phyloP scores from a whole-genome alignment of 2,329 filamentous ascomycete genomes.

The Colletotrichum tabaci region DNA sequence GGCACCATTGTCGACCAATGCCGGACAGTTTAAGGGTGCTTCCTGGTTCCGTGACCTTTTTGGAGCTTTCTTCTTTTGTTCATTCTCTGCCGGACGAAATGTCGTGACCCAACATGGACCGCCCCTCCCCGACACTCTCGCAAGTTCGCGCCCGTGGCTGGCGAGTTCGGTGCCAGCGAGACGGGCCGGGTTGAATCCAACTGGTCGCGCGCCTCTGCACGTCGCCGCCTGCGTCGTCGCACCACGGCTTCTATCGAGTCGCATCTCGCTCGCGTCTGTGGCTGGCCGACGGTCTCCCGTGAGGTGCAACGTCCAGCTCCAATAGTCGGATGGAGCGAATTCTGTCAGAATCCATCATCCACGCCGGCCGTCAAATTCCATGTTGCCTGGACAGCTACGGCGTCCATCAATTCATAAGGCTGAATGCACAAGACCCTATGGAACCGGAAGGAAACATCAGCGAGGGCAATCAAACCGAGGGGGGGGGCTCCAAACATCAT shows the following conservation, averaged over 20 bases:
- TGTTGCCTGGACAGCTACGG: slow-evolving; percentile 23
- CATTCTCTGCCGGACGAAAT: not conserved
- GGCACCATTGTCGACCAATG: slow-evolving; percentile 20
- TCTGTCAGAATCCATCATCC: slow-evolving; percentile 9
- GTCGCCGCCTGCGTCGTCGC: slow-evolving; percentile 37
- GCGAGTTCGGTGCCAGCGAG: slow-evolving; percentile 25
- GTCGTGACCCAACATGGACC: not conserved
- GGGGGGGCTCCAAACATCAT: slow-evolving; percentile 25
- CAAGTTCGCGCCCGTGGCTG: slow-evolving; percentile 16
- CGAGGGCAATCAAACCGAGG: not conserved
- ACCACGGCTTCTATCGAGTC: slow-evolving; percentile 37
- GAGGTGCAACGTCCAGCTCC: slow-evolving; percentile 13
- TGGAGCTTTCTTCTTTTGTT: slow-evolving; percentile 11
- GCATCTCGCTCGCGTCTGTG: slow-evolving; percentile 28
- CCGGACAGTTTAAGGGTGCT: slow-evolving; percentile 1
- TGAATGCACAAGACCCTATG: slow-evolving; percentile 26
- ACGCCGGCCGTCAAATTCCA: slow-evolving; percentile 21
- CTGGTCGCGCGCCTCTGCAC: slow-evolving; percentile 29
- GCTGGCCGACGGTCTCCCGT: slow-evolving; percentile 27
- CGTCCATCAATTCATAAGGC: slow-evolving; percentile 32
- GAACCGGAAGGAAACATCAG: slow-evolving; percentile 7
- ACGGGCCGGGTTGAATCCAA: slow-evolving; percentile 32
- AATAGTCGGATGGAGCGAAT: slow-evolving; percentile 23
- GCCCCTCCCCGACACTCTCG: slow-evolving; percentile 1
- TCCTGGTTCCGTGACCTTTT: slow-evolving; percentile 6